Base-by-base conservation (phyloP, 225 moss, liverwort and hornwort genomes). In the Thuidium tamariscinum region DNA sequence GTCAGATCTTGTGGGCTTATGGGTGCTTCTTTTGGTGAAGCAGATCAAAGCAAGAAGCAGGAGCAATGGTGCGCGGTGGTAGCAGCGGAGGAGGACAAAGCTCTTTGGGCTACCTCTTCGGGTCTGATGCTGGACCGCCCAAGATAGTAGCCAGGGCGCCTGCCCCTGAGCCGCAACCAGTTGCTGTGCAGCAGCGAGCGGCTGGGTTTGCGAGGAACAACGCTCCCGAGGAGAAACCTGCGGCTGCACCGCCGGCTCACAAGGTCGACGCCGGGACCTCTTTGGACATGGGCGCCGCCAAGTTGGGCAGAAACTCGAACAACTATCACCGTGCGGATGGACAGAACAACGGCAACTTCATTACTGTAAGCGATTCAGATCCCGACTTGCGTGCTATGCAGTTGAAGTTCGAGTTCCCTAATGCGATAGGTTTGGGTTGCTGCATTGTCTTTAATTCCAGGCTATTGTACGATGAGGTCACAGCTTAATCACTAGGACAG, bases 261-360 rank as follows among this genome's bases (percentile, higher is more conserved):
- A 80, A 96, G 92, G 90, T 88, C 3, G 96, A 95, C 60, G 84
- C 88, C 26, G 94, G 95, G 11, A 93, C 96, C 1, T 91, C 96
- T 7, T 77, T 96, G 81, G 95, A 94, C 39, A 92, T 95, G 94
- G 95, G 93, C 6, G 81, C 89, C 36, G 75, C 92, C 64, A 98
- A 94, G 87, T 68, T 96, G 83, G 98, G 97, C 60, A 90, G 98
- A 74, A 97, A 92, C 95, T 93, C 91, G 12, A 98, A 98, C 85
- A 98, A 98, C 96, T 98, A 98, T 79, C 97, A 98, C 91, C 98
- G 97, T 41, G 97, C 97, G 9, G 97, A 98, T 56, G 98, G 98
- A 32, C 98, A 98, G 89, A 98, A 98, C 83, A 97, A 95, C 30
- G 98, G 98, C 36, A 98, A 98, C 97, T 98, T 98, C 87, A 97